These are phyloP conservation scores for Babesia gibsoni DNA, from an alignment of 169 alveolate species.

Conservation along the genomic window DNA sequence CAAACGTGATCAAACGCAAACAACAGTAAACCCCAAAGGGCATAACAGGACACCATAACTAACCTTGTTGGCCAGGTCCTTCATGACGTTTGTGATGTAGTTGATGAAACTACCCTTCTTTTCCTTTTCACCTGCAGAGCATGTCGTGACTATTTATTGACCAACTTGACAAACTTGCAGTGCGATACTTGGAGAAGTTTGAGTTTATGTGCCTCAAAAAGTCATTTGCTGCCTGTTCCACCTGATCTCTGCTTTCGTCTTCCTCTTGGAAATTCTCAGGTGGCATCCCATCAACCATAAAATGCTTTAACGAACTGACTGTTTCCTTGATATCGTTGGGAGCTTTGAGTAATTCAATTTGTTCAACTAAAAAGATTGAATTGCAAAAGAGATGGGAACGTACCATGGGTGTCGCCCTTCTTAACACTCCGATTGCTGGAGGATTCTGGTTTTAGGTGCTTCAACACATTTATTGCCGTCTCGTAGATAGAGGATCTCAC, in stretches of 20 bases:
- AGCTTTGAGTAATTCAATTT: neutral
- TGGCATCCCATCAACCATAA: constrained; percentile 39
- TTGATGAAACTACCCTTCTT: constrained; percentile 13
- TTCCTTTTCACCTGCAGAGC: neutral
- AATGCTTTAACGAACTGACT: constrained; percentile 9
- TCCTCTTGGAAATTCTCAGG: constrained; percentile 17
- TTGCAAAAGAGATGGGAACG: neutral
- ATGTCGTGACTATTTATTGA: neutral
- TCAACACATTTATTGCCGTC: neutral
- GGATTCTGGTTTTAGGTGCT: neutral
- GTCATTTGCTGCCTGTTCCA: constrained; percentile 1
- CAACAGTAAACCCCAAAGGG: too few species aligned
- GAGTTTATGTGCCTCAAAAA: constrained; percentile 31
- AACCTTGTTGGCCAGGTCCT: neutral
- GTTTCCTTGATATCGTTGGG: constrained; percentile 14
- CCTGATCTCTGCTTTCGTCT: neutral
- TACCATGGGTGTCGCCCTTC: neutral
- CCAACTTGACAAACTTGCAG: constrained; percentile 4
- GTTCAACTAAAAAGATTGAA: neutral
- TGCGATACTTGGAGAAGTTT: constrained; percentile 16
- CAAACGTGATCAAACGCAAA: neutral
- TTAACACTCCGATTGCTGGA: neutral
- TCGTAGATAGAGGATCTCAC: neutral
- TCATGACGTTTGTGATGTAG: neutral
- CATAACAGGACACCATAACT: neutral